phyloP scores from a whole-genome alignment of 2,329 filamentous ascomycete species.

The Orbilia ellipsospora region DNA sequence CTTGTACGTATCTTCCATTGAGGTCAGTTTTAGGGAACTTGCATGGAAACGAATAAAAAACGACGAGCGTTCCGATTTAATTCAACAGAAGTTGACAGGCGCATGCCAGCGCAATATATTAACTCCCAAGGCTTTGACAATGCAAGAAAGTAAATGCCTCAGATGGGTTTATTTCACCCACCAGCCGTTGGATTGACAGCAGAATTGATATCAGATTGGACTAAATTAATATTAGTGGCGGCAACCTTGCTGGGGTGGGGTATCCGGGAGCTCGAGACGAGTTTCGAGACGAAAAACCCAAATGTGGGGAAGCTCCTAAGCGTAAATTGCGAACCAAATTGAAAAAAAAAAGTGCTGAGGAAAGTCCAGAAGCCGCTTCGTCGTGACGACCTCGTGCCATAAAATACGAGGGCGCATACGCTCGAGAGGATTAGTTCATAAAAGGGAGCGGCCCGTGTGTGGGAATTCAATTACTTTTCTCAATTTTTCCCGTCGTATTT shows the following conservation, averaged over 20 bases:
- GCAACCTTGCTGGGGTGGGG: not conserved
- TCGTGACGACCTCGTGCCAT: constrained; percentile 32
- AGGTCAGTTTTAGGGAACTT: too few relatives aligned
- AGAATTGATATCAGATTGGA: too few relatives aligned
- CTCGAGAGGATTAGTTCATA: not conserved
- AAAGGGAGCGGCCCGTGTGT: not conserved
- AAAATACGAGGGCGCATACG: not conserved
- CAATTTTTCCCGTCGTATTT: constrained; percentile 1
- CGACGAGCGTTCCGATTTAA: not conserved
- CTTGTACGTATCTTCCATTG: too few relatives aligned
- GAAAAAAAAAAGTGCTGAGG: constrained; percentile 2
- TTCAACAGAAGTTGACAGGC: not conserved
- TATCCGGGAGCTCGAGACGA: constrained; percentile 39
- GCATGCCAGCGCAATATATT: not conserved
- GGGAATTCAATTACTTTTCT: not conserved
- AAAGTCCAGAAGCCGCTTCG: not conserved
- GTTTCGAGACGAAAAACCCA: constrained; percentile 40
- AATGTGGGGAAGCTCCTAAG: constrained; percentile 27
- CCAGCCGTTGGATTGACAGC: too few relatives aligned
- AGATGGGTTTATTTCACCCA: not conserved
- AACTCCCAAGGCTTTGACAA: not conserved
- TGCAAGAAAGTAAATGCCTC: constrained; percentile 7
- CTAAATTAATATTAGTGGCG: too few relatives aligned
- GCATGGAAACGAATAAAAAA: too few relatives aligned
- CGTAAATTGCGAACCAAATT: not conserved